Conservation (phyloP, 768 basidiomycete species). For the Panaeolus papilionaceus region DNA sequence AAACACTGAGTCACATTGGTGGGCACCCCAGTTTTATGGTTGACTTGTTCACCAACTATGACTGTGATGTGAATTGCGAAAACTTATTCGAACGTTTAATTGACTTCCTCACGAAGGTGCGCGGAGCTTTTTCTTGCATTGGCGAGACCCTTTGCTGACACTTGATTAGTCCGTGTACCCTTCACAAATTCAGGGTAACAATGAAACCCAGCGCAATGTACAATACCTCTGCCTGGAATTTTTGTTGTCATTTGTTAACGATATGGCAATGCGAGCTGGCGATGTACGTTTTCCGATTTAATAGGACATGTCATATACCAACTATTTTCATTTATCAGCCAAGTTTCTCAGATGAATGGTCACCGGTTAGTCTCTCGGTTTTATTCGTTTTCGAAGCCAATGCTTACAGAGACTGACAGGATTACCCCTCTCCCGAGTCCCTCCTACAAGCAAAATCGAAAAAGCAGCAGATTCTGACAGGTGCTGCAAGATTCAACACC, state of each 20-base stretch:
- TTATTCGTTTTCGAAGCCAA: not conserved
- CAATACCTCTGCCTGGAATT: conserved; percentile 91
- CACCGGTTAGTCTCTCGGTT: conserved; percentile 51
- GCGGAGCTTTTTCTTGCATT: conserved; percentile 9
- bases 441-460: conserved; percentile 76
- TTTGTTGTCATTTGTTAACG: conserved; percentile 83
- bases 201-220: conserved; percentile 73
- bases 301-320: conserved; percentile 21
- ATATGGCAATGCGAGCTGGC: conserved; percentile 76
- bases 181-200: conserved; percentile 58
- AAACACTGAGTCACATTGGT: conserved; percentile 83
- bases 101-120: conserved; percentile 87
- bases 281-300: conserved; percentile 41
- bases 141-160: conserved; percentile 8
- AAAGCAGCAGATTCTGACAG: conserved; percentile 86
- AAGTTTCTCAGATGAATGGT: conserved; percentile 58
- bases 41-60: conserved; percentile 95
- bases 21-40: conserved; percentile 92
- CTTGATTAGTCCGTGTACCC: conserved; percentile 78
- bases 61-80: conserved; percentile 96
- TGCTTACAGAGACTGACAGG: conserved; percentile 41
- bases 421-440: conserved; percentile 59
- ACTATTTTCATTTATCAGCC: conserved; percentile 30
- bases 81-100: conserved; percentile 92
- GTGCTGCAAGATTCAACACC: conserved; percentile 86